Evolutionary conservation across 495 filamentous ascomycete genomes (phyloP), one percentile per base, ranked within the genome.

Genomic region (Penicillium ucsense): DNA sequence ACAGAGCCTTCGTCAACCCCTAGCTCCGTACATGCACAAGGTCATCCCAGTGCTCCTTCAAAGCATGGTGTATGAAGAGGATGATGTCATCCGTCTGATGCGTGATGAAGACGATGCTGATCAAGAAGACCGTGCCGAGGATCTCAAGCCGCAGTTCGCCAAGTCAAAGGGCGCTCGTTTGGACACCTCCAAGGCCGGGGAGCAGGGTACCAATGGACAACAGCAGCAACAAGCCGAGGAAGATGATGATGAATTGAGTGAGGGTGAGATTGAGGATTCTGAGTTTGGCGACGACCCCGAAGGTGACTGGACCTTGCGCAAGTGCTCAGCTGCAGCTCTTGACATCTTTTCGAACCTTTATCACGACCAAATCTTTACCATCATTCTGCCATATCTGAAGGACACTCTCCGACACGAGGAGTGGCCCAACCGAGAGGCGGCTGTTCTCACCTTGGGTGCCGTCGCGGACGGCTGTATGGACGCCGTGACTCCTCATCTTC

Each of bases 31-130:
- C 60, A 79, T 99, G 51, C 66, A 76, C 46, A 87, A 88, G 61
- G 88, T 99, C 41, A 81, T 99, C 11, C 91, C 92, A 0, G 84
- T 96, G 10, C 67, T 99, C 38, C 78, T 99, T 3, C 81, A 91
- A 49, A 91, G 87, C 57, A 99, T 99, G 92, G 81, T 97, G 10
- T 99, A 97, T 55, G 84, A 86, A 55, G 86, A 94, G 50, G 92
- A 97, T 46, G 94, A 97, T 50, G 89, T 94, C 44, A 76, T 86
- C 41, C 74, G 87, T 28, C 67, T 97, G 29, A 88, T 87, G 50
- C 86, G 79, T 34, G 86, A 85, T 6, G 84, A 81, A 31, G 87
- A 95, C 49, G 90, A 97, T 69, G 94, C 94, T 38, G 90, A 95
- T 28, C 73, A 85, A 48, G 94, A 97, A 31, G 94, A 99, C 63